Conservation (phyloP, 1,284 basidiomycete species). For the Volvariella volvacea region DNA sequence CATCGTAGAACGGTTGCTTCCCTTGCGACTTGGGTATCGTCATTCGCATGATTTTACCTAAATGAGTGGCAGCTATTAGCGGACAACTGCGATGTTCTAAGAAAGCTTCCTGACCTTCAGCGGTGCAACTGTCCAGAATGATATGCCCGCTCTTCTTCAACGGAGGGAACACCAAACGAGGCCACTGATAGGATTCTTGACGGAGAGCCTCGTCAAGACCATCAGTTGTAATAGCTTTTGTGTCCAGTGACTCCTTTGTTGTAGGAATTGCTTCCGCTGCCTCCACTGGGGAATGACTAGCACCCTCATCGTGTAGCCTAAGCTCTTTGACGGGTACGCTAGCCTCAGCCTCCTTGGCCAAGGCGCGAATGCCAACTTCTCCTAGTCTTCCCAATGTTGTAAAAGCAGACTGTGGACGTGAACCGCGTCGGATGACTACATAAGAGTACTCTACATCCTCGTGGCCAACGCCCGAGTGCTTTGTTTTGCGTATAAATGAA, state of each 20-base stretch:
- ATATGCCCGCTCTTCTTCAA: conserved; percentile 92
- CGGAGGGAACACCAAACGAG: conserved; percentile 85
- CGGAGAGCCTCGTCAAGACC: conserved; percentile 46
- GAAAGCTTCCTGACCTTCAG: conserved; percentile 54
- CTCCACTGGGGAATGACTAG: conserved; percentile 13
- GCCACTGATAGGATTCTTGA: conserved; percentile 78
- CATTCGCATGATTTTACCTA: conserved; percentile 86
- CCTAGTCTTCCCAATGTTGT: conserved; percentile 60
- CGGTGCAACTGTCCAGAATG: conserved; percentile 85
- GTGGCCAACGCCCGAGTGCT: conserved; percentile 77
- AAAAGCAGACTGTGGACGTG: conserved; percentile 43
- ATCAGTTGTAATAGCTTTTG: conserved; percentile 8
- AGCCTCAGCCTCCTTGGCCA: conserved; percentile 30
- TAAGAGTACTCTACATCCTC: conserved; percentile 90
- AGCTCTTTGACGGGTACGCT: conserved; percentile 33
- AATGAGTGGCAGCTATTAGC: conserved; percentile 4
- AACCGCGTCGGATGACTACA: conserved; percentile 80
- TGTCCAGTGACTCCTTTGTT: background rate
- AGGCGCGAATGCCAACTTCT: conserved; percentile 42
- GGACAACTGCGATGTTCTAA: conserved; percentile 4
- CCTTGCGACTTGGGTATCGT: conserved; percentile 91
- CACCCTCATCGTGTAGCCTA: conserved; percentile 35
- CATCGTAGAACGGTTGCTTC: conserved; percentile 92
- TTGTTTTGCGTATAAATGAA: conserved; percentile 78
- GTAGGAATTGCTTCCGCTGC: conserved; percentile 1